These are phyloP conservation scores for Fraxinus quadrangulata DNA, from an alignment of 257 asterid species.

Conservation along the genomic window DNA sequence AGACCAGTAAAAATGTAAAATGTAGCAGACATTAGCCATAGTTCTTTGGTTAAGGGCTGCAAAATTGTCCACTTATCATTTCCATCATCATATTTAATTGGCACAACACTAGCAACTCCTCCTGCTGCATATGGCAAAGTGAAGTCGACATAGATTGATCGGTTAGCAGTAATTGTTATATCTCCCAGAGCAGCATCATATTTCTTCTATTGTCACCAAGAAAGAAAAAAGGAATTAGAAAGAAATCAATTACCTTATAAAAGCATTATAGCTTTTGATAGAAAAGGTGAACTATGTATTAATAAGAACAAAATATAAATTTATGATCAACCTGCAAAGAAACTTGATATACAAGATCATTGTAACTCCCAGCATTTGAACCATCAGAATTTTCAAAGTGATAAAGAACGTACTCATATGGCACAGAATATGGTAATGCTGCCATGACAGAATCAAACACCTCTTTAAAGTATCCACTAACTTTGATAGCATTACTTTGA, in stretches of 20 bases:
- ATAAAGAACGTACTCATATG: slow-evolving; percentile 34
- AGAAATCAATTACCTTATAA: background rate
- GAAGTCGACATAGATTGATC: slow-evolving; percentile 42
- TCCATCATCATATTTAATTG: slow-evolving; percentile 28
- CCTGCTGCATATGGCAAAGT: slow-evolving; percentile 51
- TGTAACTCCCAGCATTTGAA: slow-evolving; percentile 37
- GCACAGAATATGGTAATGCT: slow-evolving; percentile 40
- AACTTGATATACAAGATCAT: slow-evolving; percentile 54
- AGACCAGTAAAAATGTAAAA: slow-evolving; percentile 31
- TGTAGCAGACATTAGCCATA: slow-evolving; percentile 34
- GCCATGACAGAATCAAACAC: slow-evolving; percentile 44
- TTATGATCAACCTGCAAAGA: slow-evolving; percentile 32
- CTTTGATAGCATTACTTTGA: slow-evolving; percentile 20
- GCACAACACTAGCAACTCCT: slow-evolving; percentile 39
- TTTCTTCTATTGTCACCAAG: slow-evolving; percentile 25
- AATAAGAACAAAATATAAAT: background rate
- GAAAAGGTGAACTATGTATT: background rate
- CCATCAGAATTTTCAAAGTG: slow-evolving; percentile 32
- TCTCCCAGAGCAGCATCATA: slow-evolving; percentile 51
- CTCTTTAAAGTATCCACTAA: slow-evolving; percentile 39
- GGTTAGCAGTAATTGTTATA: slow-evolving; percentile 40
- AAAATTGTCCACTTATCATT: slow-evolving; percentile 23
- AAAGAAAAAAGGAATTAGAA: background rate
- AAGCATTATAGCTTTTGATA: background rate
- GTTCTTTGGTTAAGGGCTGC: slow-evolving; percentile 36